A percentile compares a stretch with the other conserved stretches of the same genome.
Conservation (phyloP, 331 rosid species). For the Pyrus hybrid region DNA sequence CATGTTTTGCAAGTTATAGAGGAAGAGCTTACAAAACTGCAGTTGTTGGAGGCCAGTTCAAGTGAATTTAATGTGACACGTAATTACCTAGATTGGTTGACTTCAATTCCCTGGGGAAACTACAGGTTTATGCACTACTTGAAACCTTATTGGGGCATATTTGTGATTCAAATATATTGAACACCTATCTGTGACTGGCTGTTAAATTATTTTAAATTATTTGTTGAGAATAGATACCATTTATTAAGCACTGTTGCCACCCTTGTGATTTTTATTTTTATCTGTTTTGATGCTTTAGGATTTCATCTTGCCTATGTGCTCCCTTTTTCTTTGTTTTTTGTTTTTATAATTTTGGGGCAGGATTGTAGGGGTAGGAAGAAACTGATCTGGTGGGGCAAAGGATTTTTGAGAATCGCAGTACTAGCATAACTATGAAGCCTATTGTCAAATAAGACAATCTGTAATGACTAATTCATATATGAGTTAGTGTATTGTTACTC, state of each 20-base stretch:
- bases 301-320: neutral
- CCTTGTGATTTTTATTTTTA: neutral
- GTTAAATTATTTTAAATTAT: too few species aligned
- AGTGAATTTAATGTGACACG: constrained; percentile 97
- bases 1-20: constrained; percentile 93
- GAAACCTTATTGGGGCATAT: neutral
- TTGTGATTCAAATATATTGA: neutral
- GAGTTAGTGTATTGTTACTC: neutral
- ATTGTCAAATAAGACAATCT: neutral
- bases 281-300: neutral
- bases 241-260: neutral
- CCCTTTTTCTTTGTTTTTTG: neutral
- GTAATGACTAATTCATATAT: neutral
- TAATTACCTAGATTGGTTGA: constrained; percentile 96
- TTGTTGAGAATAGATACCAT: neutral
- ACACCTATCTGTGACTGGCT: neutral
- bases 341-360: neutral
- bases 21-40: constrained; percentile 85
- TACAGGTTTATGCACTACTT: constrained; percentile 49
- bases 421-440: neutral
- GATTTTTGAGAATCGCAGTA: neutral
- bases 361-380: neutral
- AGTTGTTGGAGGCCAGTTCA: constrained; percentile 87
- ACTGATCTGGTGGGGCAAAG: neutral
- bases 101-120: constrained; percentile 93